These are phyloP conservation scores for Gentiana macrophylla DNA, from an alignment of 257 asterid genomes.

Conservation along the genomic window DNA sequence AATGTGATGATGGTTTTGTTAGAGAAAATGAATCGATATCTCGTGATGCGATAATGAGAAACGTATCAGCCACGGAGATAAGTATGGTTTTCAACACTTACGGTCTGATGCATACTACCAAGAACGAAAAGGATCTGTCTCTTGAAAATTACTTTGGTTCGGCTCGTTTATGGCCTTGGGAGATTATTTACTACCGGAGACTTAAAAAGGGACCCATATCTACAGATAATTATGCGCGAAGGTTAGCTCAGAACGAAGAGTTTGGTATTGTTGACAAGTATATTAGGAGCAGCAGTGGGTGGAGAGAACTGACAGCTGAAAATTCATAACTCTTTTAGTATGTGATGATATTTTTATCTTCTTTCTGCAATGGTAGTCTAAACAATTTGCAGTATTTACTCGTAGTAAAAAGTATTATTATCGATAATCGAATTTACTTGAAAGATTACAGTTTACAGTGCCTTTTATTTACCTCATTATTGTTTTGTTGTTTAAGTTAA, in stretches of 20 bases:
- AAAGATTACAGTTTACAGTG: not conserved
- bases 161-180: slow-evolving; percentile 69
- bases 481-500: slow-evolving; percentile 3
- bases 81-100: slow-evolving; percentile 26
- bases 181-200: slow-evolving; percentile 39
- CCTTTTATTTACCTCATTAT: no score
- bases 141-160: slow-evolving; percentile 49
- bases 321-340: slow-evolving; percentile 13
- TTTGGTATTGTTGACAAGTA: slow-evolving; percentile 45
- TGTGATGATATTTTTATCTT: slow-evolving; percentile 10
- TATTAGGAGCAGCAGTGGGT: slow-evolving; percentile 53
- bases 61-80: slow-evolving; percentile 35
- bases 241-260: slow-evolving; percentile 39
- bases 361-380: slow-evolving; percentile 4
- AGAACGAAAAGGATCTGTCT: slow-evolving; percentile 24
- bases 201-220: slow-evolving; percentile 39
- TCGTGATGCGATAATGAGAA: slow-evolving; percentile 16
- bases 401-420: not conserved
- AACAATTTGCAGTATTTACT: not conserved
- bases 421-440: not conserved
- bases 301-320: slow-evolving; percentile 35
- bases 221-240: slow-evolving; percentile 34
- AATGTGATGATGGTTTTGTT: slow-evolving; percentile 5
- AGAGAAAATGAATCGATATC: slow-evolving; percentile 11
- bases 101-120: slow-evolving; percentile 26